phyloP scores from a whole-genome alignment of 371 early-diverging fungal species.

The Circinella umbellata region DNA sequence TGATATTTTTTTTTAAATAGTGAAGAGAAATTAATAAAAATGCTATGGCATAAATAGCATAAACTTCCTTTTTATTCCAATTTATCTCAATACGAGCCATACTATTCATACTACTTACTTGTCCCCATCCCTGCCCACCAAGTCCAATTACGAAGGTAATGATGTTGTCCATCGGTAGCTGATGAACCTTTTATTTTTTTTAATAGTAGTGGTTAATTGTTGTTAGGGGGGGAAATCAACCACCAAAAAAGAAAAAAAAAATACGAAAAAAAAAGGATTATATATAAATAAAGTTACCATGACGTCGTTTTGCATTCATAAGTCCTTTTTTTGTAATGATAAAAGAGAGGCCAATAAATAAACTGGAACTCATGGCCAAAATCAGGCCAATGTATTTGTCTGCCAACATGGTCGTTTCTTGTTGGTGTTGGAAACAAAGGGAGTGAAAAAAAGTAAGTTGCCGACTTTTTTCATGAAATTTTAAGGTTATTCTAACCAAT shows the following conservation, averaged over 20 bases:
- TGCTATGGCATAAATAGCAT: neutral
- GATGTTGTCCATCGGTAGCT: slow-evolving; percentile 71
- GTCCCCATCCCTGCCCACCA: slow-evolving; percentile 95
- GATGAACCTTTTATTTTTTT: slow-evolving; percentile 36
- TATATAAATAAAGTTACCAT: slow-evolving; percentile 14
- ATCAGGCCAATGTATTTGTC: slow-evolving; percentile 86
- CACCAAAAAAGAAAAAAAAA: neutral
- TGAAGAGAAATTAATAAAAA: neutral
- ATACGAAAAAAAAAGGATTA: neutral
- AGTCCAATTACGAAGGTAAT: slow-evolving; percentile 79
- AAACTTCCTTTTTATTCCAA: neutral
- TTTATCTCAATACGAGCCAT: neutral
- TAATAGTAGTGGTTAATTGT: neutral
- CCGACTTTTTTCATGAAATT: too few relatives aligned
- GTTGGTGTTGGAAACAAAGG: neutral
- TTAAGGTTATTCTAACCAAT: neutral
- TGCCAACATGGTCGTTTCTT: slow-evolving; percentile 43
- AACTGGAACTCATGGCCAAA: slow-evolving; percentile 80
- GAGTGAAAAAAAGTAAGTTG: too few relatives aligned
- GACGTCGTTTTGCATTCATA: slow-evolving; percentile 21
- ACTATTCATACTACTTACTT: slow-evolving; percentile 47
- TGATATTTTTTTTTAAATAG: neutral
- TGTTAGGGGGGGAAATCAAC: neutral
- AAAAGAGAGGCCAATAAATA: slow-evolving; percentile 84
- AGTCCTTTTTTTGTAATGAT: slow-evolving; percentile 88